Evolutionary conservation across 495 filamentous ascomycete species (phyloP), one percentile per base, ranked within the genome.

Genomic region (Aspergillus sclerotiicarbonarius): DNA sequence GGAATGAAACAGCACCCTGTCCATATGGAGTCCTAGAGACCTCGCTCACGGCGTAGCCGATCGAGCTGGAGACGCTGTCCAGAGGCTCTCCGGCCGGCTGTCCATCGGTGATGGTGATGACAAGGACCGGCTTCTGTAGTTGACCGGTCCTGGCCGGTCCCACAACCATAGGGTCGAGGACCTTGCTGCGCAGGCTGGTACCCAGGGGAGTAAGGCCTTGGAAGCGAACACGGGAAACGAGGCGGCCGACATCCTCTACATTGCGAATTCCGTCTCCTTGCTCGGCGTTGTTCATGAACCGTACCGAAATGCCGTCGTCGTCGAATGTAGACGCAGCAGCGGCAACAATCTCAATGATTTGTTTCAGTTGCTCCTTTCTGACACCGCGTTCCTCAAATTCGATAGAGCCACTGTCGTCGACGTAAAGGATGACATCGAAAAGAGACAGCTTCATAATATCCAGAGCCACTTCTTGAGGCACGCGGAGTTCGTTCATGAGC

Each of bases 321-420:
- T 90, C 87, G 58, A 90, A 90, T 19, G 87, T 82, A 10, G 84
- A 82, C 8, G 85, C 85, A 0, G 84, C 85, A 39, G 79, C 83
- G 10, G 86, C 82, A 20, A 88, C 83, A 10, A 81, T 78, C 8
- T 77, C 72, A 25, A 90, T 70, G 54, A 89, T 88, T 48, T 85
- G 72, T 60, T 79, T 78, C 47, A 90, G 69, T 57, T 90, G 87
- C 18, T 83, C 76, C 70, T 87, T 87, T 51, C 87, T 80, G 44
- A 82, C 71, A n/a, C 86, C 86, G 55, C 79, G 77, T 61, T 86
- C 84, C 58, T 86, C 80, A 51, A 89, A 87, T 45, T 79, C 71
- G 70, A 90, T 90, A 21, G 87, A 89, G 12, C 87, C 87, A 67
- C 84, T 87, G 68, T 90, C 87, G 64, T 90, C 87, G 51, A 90